Conservation (phyloP, 441 rosid genomes). For the Gossypium trilobum region DNA sequence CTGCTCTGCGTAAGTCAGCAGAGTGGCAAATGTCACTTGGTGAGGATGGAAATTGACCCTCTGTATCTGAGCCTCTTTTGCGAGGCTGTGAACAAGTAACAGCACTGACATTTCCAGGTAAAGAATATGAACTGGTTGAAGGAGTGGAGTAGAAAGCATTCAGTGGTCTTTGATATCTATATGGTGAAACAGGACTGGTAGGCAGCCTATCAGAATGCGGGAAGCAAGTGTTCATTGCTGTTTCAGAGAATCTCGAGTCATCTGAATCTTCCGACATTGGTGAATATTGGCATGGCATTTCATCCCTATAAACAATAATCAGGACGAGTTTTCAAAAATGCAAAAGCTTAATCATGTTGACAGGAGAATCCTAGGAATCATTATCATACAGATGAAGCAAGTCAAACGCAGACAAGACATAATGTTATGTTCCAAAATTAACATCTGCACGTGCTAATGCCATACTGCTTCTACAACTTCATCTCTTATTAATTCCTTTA, state of each 20-base stretch:
- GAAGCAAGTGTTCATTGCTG: conserved; percentile 36
- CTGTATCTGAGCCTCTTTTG: conserved; percentile 74
- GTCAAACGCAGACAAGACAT: neutral
- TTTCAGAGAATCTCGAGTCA: conserved; percentile 58
- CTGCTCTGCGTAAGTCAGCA: conserved; percentile 79
- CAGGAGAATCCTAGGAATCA: neutral
- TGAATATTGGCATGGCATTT: conserved; percentile 68
- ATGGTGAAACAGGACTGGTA: conserved; percentile 80
- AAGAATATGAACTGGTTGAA: conserved; percentile 29
- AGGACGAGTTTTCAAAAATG: neutral
- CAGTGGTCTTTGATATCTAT: neutral
- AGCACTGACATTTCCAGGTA: conserved; percentile 23
- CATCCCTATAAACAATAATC: conserved; percentile 51
- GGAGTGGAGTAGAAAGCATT: conserved; percentile 35
- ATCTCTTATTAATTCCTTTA: neutral
- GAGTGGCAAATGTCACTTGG: conserved; percentile 96
- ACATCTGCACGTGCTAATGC: neutral
- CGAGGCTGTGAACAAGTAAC: conserved; percentile 44
- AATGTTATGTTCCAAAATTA: neutral
- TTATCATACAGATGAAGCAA: neutral
- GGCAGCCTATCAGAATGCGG: conserved; percentile 63
- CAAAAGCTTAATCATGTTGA: neutral
- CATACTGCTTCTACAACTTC: neutral
- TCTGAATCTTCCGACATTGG: conserved; percentile 95
- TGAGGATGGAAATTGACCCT: conserved; percentile 84